A percentile compares a stretch with the other conserved stretches of the same genome.
phyloP scores from a whole-genome alignment of 106 monocot species.

The Platanthera zijinensis region DNA sequence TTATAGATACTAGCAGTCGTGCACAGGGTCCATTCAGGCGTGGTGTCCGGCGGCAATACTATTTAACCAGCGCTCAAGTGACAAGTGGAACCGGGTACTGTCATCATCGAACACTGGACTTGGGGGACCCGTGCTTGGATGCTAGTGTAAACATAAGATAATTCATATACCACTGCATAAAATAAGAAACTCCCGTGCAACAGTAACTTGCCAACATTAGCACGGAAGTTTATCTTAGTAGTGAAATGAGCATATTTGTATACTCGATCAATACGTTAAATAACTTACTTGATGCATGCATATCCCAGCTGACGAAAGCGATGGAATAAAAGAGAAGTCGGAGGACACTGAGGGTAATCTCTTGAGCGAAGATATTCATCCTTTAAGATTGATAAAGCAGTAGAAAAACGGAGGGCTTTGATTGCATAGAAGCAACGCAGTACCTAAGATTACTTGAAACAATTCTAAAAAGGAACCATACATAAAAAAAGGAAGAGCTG shows the following conservation, averaged over 20 bases:
- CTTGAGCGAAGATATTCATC: constrained; percentile 94
- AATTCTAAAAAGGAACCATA: constrained; percentile 1
- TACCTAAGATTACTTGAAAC: constrained; percentile 34
- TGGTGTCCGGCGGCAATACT: too few relatives aligned
- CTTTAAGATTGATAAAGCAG: constrained; percentile 91
- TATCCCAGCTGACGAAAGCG: constrained; percentile 91
- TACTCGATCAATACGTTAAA: not conserved
- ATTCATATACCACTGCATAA: not conserved
- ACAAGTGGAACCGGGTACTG: too few relatives aligned
- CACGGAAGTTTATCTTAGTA: not conserved
- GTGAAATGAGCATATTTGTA: not conserved
- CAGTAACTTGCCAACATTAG: not conserved
- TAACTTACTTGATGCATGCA: constrained; percentile 91
- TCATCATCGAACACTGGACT: too few relatives aligned
- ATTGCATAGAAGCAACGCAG: constrained; percentile 87
- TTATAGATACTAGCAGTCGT: too few relatives aligned
- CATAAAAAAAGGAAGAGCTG: not conserved
- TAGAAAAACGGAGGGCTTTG: constrained; percentile 92
- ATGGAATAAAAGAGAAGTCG: constrained; percentile 84
- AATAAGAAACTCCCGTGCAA: not conserved
- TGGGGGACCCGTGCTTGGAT: too few relatives aligned
- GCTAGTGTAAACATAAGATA: too few relatives aligned
- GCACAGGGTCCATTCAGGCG: too few relatives aligned
- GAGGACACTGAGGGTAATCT: constrained; percentile 96
- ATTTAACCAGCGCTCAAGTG: too few relatives aligned